Percentiles rank a stretch among this genome's conserved stretches.
Evolutionary conservation across 306 rosid species (phyloP).

Genomic region (Acmispon strigosus): DNA sequence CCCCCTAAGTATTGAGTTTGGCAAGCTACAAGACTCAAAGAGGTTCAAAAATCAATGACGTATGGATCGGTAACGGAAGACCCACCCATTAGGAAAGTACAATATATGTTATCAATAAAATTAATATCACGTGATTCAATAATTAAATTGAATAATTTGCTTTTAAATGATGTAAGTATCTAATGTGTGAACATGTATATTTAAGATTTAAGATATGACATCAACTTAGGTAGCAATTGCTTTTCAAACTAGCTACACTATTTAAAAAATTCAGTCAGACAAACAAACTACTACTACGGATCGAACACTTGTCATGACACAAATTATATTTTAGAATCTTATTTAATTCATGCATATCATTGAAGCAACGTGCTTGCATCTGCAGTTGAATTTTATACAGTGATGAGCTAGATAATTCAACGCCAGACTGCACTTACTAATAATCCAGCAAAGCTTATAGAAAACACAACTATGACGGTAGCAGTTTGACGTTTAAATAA

Average conservation of each 20-base stretch:
- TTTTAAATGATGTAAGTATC: neutral
- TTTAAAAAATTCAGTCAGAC: neutral
- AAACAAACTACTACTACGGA: neutral
- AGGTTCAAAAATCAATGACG: too few relatives aligned
- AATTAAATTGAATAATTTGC: too few relatives aligned
- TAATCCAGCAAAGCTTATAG: neutral
- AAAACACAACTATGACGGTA: neutral
- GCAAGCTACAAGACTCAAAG: too few relatives aligned
- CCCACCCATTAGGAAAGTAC: too few relatives aligned
- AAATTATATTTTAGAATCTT: neutral
- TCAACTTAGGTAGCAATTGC: neutral
- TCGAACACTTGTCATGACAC: conserved; percentile 14
- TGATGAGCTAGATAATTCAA: conserved; percentile 1
- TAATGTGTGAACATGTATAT: neutral
- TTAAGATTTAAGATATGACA: neutral
- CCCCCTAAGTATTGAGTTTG: too few relatives aligned
- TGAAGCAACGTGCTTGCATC: neutral
- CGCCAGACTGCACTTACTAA: neutral
- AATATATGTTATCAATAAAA: too few relatives aligned
- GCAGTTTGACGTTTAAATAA: neutral
- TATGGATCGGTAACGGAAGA: too few relatives aligned
- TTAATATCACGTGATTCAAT: too few relatives aligned
- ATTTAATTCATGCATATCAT: neutral
- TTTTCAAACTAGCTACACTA: neutral
- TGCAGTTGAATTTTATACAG: neutral